Evolutionary conservation across 129 eudicot species (phyloP), one percentile per base, ranked within the genome.

Genomic region (Lonicera japonica): DNA sequence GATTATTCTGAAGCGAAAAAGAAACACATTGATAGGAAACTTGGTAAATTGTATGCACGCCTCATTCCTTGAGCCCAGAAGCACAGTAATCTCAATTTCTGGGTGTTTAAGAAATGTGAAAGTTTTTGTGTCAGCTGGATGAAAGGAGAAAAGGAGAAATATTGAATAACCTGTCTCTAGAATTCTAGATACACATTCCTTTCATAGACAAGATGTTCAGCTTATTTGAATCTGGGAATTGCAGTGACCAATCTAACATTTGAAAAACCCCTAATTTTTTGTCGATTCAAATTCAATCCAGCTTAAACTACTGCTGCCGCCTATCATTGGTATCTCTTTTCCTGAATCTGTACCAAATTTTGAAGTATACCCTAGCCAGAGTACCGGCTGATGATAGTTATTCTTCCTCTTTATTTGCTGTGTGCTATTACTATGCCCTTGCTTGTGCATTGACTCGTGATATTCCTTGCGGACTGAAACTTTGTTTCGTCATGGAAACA

Each of bases 401-500:
- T 43, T 8, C 50, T 43, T 14, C 13, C 50, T 43, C 16, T 4
- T 43, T 11, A 29, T 43, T 43, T 43, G 13, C 5, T 43, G 13
- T 43, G 13, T 43, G 50, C 16, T 10, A 43, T 43, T 10, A 8
- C 2, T 43, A 10, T 43, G 13, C 50, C 16, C 3, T 43, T 43
- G 2, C 16, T 43, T 43, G 3, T 43, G 14, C 50, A 43, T 38
- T 38, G 10, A 8, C 50, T 43, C 14, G 8, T 43, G 50, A 43
- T 43, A 43, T 14, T 2, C 36, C 36, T 29, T 1, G 16, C 8
- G 50, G 16, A 14, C 13, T 43, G 13, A 43, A 24, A 21, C 34
- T 50, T 21, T 48, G 62, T 38, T 47, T 40, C 56, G 1, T 40
- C 29, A 50, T 56, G 67, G 48, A 54, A 56, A 20, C 66, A 91